Percentiles rank a stretch among this genome's conserved stretches.
Evolutionary conservation across 805 yeast species (phyloP).

Genomic region (Wickerhamomyces mucosus): DNA sequence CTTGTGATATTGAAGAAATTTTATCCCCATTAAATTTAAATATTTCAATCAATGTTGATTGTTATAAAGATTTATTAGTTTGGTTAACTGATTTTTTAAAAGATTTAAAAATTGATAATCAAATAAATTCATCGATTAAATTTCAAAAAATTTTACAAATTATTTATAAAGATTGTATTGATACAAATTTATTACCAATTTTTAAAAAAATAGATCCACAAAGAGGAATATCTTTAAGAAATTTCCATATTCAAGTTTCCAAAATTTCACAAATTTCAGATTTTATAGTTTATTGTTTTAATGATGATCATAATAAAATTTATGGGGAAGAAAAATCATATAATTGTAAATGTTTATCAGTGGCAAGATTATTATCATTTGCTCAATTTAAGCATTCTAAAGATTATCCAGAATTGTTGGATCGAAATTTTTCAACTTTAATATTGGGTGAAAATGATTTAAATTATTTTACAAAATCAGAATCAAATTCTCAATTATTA

Average conservation of each 20-base stretch:
- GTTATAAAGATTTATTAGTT: constrained; percentile 25
- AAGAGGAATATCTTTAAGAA: constrained; percentile 67
- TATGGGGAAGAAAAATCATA: background rate
- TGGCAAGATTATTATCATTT: constrained; percentile 31
- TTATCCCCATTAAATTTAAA: background rate
- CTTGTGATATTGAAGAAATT: constrained; percentile 45
- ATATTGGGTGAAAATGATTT: constrained; percentile 11
- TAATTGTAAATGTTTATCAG: constrained; percentile 28
- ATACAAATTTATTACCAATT: constrained; percentile 33
- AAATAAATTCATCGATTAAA: background rate
- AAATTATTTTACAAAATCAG: constrained; percentile 6
- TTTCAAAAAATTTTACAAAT: constrained; percentile 8
- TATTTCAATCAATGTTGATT: constrained; percentile 15
- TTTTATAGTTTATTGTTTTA: constrained; percentile 64
- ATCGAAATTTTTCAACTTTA: constrained; percentile 15
- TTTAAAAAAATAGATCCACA: constrained; percentile 59
- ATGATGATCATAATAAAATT: constrained; percentile 22
- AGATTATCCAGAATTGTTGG: constrained; percentile 20
- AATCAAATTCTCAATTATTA: constrained; percentile 8
- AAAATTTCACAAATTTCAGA: constrained; percentile 69
- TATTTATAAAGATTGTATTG: constrained; percentile 19
- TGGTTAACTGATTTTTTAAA: constrained; percentile 13
- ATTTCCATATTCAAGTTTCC: constrained; percentile 80
- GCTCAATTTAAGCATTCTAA: constrained; percentile 29
- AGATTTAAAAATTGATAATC: constrained; percentile 14